Evolutionary conservation across 805 yeast genomes (phyloP).

Genomic region (Lachancea nothofagi): DNA sequence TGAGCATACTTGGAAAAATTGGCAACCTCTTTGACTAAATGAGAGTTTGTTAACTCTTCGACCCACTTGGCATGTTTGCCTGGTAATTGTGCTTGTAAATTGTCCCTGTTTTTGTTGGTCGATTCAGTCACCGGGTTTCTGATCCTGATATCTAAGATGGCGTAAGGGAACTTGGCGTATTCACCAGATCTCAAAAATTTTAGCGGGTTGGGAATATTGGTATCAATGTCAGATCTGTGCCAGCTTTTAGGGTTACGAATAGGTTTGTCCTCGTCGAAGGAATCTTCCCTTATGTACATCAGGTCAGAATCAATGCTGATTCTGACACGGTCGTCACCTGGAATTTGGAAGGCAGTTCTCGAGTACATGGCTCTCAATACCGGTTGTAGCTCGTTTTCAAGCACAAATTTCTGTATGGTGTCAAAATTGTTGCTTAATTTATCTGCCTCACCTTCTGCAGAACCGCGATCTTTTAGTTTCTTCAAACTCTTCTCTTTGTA

Average conservation of each 20-base stretch:
- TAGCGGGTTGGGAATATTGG: conserved; percentile 62
- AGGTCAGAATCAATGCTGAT: conserved; percentile 87
- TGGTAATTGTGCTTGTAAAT: conserved; percentile 34
- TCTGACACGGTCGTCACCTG: conserved; percentile 92
- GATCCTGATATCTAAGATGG: conserved; percentile 82
- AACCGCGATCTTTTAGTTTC: conserved; percentile 60
- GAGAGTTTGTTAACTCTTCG: conserved; percentile 74
- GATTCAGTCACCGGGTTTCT: conserved; percentile 37
- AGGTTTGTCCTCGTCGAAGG: conserved; percentile 78
- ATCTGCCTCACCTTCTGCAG: conserved; percentile 46
- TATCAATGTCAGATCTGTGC: conserved; percentile 91
- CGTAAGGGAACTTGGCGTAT: conserved; percentile 72
- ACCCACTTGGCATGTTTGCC: conserved; percentile 68
- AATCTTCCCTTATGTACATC: conserved; percentile 81
- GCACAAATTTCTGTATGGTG: conserved; percentile 57
- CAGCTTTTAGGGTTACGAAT: conserved; percentile 82
- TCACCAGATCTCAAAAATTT: conserved; percentile 81
- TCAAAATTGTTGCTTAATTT: conserved; percentile 50
- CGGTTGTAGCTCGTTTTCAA: conserved; percentile 69
- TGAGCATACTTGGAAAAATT: conserved; percentile 89
- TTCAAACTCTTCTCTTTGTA: conserved; percentile 47
- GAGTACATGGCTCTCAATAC: conserved; percentile 80
- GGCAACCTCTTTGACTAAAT: conserved; percentile 88
- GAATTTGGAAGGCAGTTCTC: conserved; percentile 95
- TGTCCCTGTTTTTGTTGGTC: conserved; percentile 28